phyloP scores from a whole-genome alignment of 192 early-diverging fungal genomes.

The Backusella liffmaniae region DNA sequence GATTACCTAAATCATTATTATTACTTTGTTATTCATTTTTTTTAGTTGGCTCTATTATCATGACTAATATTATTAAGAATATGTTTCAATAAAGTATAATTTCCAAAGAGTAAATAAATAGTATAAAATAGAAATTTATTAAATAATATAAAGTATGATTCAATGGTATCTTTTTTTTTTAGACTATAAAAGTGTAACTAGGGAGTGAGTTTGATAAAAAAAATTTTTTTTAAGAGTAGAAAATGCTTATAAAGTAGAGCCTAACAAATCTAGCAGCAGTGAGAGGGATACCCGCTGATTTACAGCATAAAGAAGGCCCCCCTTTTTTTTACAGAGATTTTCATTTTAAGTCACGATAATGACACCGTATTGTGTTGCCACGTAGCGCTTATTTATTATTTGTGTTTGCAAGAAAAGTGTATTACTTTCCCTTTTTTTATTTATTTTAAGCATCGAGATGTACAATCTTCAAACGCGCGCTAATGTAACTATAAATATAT shows the following conservation, averaged over 20 bases:
- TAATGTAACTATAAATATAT: slow-evolving; percentile 19
- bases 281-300: background rate
- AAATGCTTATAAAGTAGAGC: background rate
- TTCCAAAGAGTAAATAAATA: no score
- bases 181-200: no score
- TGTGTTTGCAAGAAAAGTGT: background rate
- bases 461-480: slow-evolving; percentile 32
- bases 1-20: no score
- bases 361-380: background rate
- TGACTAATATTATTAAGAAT: no score
- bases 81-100: no score
- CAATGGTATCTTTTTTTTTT: no score
- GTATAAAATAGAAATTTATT: no score
- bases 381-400: slow-evolving; percentile 1
- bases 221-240: background rate
- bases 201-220: background rate
- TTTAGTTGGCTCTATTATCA: no score
- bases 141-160: no score
- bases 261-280: background rate
- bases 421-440: background rate
- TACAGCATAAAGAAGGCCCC: background rate
- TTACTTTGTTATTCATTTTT: no score
- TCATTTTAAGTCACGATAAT: background rate
- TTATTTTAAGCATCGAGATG: slow-evolving; percentile 15
- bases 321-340: background rate